A percentile compares a stretch with the other conserved stretches of the same genome.
Evolutionary conservation across 768 basidiomycete genomes (phyloP).

Genomic region (Mycena indigotica): DNA sequence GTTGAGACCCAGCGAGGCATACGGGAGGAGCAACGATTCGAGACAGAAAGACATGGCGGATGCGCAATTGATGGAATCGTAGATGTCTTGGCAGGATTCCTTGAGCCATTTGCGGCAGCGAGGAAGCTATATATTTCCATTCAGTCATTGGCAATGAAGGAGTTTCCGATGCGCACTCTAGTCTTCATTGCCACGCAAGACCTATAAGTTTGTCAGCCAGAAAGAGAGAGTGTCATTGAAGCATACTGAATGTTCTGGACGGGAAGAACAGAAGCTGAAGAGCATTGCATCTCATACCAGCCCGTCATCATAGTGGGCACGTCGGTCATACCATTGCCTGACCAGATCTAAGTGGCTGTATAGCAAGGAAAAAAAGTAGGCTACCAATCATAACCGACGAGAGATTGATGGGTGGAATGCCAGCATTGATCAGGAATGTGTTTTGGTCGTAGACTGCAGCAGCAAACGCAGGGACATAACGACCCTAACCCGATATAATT

Average conservation of each 20-base stretch:
- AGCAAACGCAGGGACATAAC: conserved; percentile 54
- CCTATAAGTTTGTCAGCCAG: conserved; percentile 16
- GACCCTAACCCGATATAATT: conserved; percentile 36
- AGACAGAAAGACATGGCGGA: conserved; percentile 45
- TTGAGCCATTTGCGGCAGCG: conserved; percentile 45
- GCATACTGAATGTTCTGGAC: conserved; percentile 38
- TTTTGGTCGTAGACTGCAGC: conserved; percentile 54
- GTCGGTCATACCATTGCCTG: conserved; percentile 49
- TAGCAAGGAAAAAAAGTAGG: not conserved
- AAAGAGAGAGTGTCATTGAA: conserved; percentile 6
- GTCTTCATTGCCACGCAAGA: conserved; percentile 47
- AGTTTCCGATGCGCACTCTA: conserved; percentile 37
- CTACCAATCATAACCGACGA: conserved; percentile 53
- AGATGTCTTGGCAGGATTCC: conserved; percentile 42
- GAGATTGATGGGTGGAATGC: conserved; percentile 51
- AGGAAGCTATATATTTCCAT: conserved; percentile 43
- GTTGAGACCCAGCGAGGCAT: conserved; percentile 22
- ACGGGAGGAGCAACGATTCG: conserved; percentile 27
- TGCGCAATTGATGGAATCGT: conserved; percentile 45
- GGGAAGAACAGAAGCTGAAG: conserved; percentile 29
- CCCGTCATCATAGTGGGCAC: conserved; percentile 13
- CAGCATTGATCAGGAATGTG: conserved; percentile 38
- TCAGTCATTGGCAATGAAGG: too few species aligned
- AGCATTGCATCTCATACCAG: conserved; percentile 48
- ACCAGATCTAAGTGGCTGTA: not conserved